phyloP scores from a whole-genome alignment of 2,329 filamentous ascomycete species.

The Alternaria alternata region DNA sequence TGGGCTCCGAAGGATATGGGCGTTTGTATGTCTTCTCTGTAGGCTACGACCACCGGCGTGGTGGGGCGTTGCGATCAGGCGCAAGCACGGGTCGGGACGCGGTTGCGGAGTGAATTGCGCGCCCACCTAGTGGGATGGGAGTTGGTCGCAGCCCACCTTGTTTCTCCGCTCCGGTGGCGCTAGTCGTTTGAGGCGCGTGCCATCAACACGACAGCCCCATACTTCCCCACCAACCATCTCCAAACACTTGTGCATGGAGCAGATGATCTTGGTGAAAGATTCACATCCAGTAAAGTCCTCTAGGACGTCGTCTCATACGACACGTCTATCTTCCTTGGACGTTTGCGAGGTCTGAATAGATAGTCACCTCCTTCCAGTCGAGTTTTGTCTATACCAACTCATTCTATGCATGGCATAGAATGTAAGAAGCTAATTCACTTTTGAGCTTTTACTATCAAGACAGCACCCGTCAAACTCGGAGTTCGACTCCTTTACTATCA shows the following conservation, averaged over 20 bases:
- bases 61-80: conserved; percentile 22
- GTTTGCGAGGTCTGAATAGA: background rate
- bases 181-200: conserved; percentile 8
- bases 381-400: too few species aligned
- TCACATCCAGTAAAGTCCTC: too few species aligned
- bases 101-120: conserved; percentile 32
- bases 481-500: too few species aligned
- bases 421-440: too few species aligned
- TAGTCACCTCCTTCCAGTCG: too few species aligned
- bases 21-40: conserved; percentile 6
- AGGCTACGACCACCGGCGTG: conserved; percentile 18
- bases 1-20: background rate
- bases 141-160: conserved; percentile 18
- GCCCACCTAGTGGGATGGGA: conserved; percentile 28
- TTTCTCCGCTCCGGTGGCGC: conserved; percentile 23
- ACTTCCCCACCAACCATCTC: conserved; percentile 7
- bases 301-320: background rate
- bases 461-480: too few species aligned
- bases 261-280: background rate
- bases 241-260: background rate
- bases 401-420: too few species aligned
- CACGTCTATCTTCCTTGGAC: background rate
- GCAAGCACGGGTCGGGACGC: conserved; percentile 24
- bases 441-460: too few species aligned
- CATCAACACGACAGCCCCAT: conserved; percentile 7